Evolutionary conservation across 768 basidiomycete species (phyloP).

Genomic region (Serendipita sp.): DNA sequence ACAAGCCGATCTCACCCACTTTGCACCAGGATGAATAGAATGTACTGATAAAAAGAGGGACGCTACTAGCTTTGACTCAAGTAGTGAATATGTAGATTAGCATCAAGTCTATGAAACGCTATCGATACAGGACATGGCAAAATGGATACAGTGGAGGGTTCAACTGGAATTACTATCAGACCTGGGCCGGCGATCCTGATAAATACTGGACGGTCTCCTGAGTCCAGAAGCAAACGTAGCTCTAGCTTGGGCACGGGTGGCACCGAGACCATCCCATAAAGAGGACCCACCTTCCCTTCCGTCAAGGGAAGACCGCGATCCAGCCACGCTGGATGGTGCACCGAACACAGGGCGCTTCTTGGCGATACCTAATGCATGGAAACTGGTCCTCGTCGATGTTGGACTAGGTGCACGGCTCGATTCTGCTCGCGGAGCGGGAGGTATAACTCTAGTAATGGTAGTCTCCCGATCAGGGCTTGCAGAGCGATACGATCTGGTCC

Average conservation of each 20-base stretch:
- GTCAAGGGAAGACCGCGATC: background rate
- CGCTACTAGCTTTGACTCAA: too few relatives aligned
- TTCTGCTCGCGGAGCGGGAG: background rate
- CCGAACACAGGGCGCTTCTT: background rate
- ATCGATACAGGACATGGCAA: too few relatives aligned
- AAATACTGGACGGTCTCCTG: background rate
- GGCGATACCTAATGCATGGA: background rate
- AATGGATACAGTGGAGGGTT: too few relatives aligned
- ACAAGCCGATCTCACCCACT: too few relatives aligned
- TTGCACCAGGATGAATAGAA: too few relatives aligned
- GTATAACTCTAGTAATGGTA: background rate
- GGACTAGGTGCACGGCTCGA: slow-evolving; percentile 7
- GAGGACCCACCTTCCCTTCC: background rate
- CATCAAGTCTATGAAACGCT: too few relatives aligned
- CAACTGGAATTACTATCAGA: background rate
- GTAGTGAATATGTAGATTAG: too few relatives aligned
- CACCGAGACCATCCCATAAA: background rate
- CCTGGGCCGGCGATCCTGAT: background rate
- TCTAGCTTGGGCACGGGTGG: background rate
- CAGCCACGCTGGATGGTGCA: background rate
- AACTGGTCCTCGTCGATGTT: background rate
- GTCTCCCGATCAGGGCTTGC: background rate
- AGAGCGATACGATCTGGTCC: background rate
- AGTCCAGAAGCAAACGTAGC: background rate
- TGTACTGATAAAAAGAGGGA: too few relatives aligned